Base-by-base conservation (phyloP, 768 basidiomycete species). In the Leccinellum luteum region DNA sequence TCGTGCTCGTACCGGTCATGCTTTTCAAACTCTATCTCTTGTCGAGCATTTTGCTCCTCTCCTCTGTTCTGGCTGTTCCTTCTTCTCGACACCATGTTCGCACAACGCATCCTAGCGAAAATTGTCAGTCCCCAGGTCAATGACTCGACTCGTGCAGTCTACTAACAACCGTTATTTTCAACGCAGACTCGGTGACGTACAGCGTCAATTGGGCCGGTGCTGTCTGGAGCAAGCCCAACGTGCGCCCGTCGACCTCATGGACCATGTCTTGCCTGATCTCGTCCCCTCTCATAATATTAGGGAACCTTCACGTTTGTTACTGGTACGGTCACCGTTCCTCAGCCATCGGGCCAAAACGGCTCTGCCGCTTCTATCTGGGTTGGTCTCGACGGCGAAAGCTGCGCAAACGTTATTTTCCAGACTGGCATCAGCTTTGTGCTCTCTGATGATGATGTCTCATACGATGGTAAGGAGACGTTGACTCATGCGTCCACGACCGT, bases 341-440 rank as follows among this genome's bases (percentile, higher is more conserved):
- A 0, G 3, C 28, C 34, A 14, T 38, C 19, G 9, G 56, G 60
- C 23, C 0, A 14, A 2, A 1, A 1, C 3, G 30, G 31, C 8
- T 3, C 25, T n/a, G 25, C 43, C 44, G 45, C 41, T 4, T 13
- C 32, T 48, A 28, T 32, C 14, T 60, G 52, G 58, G 48, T 60
- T 2, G 58, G 61, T 12, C 45, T 64, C 19, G 55, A 64, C 23
- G 61, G 61, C 3, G 15, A 48, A 32, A 48, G 15, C 2, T 63
- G 57, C 23, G 1, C 2, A 1, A 4, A 8, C 8, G 32, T 23
- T 14, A 21, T 21, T 13, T 28, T 61, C 10, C 55, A 43, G 34
- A 43, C 52, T 5, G 63, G 63, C 6, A 10, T 64, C 19, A 19
- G 50, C 4, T 27, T 63, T 31, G 23, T 1, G 10, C 2, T 59